Base-by-base conservation (phyloP, 495 filamentous ascomycete genomes). In the Aspergillus affinis region DNA sequence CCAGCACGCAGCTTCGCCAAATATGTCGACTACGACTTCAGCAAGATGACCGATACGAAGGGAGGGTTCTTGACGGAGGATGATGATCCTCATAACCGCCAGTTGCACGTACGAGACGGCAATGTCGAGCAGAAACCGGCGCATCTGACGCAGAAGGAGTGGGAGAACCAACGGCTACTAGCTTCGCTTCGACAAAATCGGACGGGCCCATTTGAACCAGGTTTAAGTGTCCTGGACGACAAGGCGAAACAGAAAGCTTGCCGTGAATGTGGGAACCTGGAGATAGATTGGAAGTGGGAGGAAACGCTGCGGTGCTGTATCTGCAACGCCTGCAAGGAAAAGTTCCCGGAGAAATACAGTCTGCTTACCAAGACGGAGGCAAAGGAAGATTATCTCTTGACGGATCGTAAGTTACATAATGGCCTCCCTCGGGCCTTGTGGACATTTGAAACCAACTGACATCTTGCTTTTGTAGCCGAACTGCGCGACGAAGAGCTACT, bases 21-120 rank as follows among this genome's bases (percentile, higher is more conserved):
- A 73, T 98, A 87, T 74, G 90, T 98, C 64, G 94, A 98, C 59
- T 97, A 97, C 72, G 95, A 98, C 76, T 92, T 98, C 64, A 90
- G 88, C 62, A 92, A 92, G 76, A 98, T 98, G 91, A 93, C 88
- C 15, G 94, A 98, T 70, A 97, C 94, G 7, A 97, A 97, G 66
- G 94, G 94, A 47, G 94, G 94, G 0, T 98, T 98, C 71, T 71
- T 98, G 61, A 89, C 86, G 23, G 79, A 82, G 0, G 89, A 92
- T 60, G 94, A 98, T 68, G 94, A 98, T 70, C 94, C 94, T 1
- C 85, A 86, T 71, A 96, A 95, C 67, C 89, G 87, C 58, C 88
- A 86, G 6, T 77, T 96, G 60, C 83, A 90, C 54, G 75, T 79
- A 0, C 75, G 72, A 0, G 74, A 82, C 58, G 69, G 68, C 6